phyloP scores from a whole-genome alignment of 805 yeast species.

The Candida maris region DNA sequence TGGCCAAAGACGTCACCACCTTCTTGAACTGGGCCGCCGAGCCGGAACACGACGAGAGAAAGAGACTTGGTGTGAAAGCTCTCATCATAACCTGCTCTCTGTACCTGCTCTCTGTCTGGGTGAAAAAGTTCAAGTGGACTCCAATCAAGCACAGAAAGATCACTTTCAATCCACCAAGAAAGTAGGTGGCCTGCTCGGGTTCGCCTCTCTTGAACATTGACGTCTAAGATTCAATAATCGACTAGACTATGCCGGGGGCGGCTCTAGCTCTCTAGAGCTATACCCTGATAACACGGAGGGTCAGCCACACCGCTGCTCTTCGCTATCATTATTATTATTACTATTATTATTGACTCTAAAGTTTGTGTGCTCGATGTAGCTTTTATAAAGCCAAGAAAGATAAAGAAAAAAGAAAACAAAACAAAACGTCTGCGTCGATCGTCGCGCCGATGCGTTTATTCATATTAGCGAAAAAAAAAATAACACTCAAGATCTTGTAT shows the following conservation, averaged over 20 bases:
- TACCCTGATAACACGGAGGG: background rate
- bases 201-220: background rate
- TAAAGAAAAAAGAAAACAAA: too few species aligned
- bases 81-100: constrained; percentile 72
- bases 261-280: background rate
- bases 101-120: constrained; percentile 81
- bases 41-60: constrained; percentile 98
- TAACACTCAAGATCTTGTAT: too few species aligned
- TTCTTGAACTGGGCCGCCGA: constrained; percentile 98
- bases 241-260: constrained; percentile 1
- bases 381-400: too few species aligned
- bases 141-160: constrained; percentile 93
- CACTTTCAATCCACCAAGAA: constrained; percentile 88
- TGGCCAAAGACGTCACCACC: constrained; percentile 97
- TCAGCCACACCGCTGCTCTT: background rate
- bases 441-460: too few species aligned
- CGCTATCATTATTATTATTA: constrained; percentile 2
- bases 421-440: too few species aligned
- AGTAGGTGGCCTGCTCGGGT: constrained; percentile 29
- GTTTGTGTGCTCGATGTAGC: too few species aligned
- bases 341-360: constrained; percentile 1
- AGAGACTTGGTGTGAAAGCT: constrained; percentile 94
- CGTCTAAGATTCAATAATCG: background rate
- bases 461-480: too few species aligned
- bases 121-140: constrained; percentile 98